phyloP scores from a whole-genome alignment of 345 rosid species.

The Brassica rapa region DNA sequence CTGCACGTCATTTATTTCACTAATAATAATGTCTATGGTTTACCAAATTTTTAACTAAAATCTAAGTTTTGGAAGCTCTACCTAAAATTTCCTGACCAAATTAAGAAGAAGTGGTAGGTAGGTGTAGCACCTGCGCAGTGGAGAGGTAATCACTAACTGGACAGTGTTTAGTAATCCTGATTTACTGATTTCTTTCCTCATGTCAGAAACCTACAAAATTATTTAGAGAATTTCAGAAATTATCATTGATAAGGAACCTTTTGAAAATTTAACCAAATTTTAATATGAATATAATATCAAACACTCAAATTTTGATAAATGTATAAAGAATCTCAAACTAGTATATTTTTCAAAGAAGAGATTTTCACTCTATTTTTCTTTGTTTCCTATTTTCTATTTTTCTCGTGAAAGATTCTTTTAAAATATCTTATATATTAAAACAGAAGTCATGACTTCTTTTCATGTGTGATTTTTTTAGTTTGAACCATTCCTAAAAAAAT shows the following conservation, averaged over 20 bases:
- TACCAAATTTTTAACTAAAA: neutral
- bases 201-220: constrained; percentile 19
- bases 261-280: no score
- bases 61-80: neutral
- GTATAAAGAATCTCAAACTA: neutral
- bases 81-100: neutral
- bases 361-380: neutral
- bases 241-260: neutral
- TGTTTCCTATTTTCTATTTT: no score
- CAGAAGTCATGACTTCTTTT: no score
- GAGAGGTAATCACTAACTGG: constrained; percentile 42
- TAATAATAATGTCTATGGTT: constrained; percentile 4
- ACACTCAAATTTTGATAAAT: neutral
- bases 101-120: neutral
- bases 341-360: neutral
- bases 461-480: no score
- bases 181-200: constrained; percentile 11
- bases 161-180: constrained; percentile 26
- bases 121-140: constrained; percentile 25
- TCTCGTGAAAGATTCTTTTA: neutral
- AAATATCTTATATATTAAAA: no score
- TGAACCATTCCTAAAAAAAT: no score
- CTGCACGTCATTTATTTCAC: neutral
- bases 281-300: no score
- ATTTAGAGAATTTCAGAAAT: neutral